These are phyloP conservation scores for Backusella morwellensis DNA, from an alignment of 192 early-diverging fungal species.

Conservation along the genomic window DNA sequence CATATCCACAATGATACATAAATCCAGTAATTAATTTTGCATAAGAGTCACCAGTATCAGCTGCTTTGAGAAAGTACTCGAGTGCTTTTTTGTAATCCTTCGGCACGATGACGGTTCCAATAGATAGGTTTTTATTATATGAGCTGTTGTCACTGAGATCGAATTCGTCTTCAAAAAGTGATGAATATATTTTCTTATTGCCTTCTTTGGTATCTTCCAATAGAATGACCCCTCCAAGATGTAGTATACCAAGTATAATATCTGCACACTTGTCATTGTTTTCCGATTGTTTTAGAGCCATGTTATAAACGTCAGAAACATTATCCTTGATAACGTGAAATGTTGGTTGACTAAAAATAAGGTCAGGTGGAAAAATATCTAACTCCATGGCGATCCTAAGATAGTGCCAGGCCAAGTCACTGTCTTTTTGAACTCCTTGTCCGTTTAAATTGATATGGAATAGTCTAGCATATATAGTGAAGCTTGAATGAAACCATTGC, in stretches of 20 bases:
- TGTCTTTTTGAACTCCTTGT: background rate
- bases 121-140: background rate
- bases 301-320: background rate
- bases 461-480: background rate
- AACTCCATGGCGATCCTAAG: background rate
- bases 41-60: background rate
- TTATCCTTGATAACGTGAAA: background rate
- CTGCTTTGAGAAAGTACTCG: background rate
- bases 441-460: background rate
- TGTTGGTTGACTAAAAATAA: no score
- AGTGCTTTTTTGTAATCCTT: background rate
- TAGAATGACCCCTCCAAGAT: background rate
- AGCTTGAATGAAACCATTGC: no score
- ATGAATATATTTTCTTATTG: background rate
- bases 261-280: background rate
- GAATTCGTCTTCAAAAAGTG: background rate
- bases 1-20: background rate
- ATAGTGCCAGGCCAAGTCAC: background rate
- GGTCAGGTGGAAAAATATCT: no score
- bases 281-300: background rate
- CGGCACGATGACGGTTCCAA: background rate
- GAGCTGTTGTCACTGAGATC: background rate
- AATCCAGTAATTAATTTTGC: background rate
- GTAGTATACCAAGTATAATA: background rate
- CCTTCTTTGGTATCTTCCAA: background rate